Evolutionary conservation across 2,329 filamentous ascomycete genomes (phyloP).

Genomic region (Pezicula rhizophila): DNA sequence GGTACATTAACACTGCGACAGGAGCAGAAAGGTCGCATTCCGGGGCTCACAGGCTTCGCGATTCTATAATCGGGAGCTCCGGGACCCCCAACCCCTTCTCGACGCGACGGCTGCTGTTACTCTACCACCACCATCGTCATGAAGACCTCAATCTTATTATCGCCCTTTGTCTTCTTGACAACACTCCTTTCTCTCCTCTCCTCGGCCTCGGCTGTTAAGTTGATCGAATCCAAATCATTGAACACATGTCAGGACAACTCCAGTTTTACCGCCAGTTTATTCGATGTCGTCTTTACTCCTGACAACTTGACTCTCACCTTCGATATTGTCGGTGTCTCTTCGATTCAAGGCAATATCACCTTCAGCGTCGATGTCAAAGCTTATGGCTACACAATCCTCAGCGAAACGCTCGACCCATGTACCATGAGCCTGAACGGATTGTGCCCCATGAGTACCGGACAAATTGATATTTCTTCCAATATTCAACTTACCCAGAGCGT

Average conservation of each 20-base stretch:
- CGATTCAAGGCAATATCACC: conserved; percentile 73
- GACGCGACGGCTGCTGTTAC: conserved; percentile 18
- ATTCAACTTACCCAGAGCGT: conserved; percentile 51
- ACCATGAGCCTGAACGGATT: conserved; percentile 62
- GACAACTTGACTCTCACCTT: conserved; percentile 67
- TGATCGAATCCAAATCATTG: conserved; percentile 71
- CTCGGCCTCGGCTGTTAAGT: conserved; percentile 17
- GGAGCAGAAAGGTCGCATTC: background rate
- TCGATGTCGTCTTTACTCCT: conserved; percentile 77
- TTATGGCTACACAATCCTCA: conserved; percentile 73
- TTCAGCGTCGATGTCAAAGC: conserved; percentile 73
- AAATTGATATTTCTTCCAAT: conserved; percentile 71
- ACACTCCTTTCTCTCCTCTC: conserved; percentile 23
- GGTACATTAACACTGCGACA: background rate
- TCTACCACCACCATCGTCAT: conserved; percentile 19
- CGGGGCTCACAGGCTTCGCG: conserved; percentile 4
- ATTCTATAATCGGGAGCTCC: conserved; percentile 13
- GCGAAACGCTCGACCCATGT: conserved; percentile 70
- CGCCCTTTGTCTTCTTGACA: conserved; percentile 21
- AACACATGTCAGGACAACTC: conserved; percentile 81
- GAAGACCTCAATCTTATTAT: conserved; percentile 20
- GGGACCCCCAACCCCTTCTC: conserved; percentile 11
- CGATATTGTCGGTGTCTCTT: conserved; percentile 75
- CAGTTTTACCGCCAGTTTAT: conserved; percentile 79
- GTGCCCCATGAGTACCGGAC: conserved; percentile 85